These are phyloP conservation scores for Plantago lanceolata DNA, from an alignment of 305 asterid genomes.

Conservation along the genomic window DNA sequence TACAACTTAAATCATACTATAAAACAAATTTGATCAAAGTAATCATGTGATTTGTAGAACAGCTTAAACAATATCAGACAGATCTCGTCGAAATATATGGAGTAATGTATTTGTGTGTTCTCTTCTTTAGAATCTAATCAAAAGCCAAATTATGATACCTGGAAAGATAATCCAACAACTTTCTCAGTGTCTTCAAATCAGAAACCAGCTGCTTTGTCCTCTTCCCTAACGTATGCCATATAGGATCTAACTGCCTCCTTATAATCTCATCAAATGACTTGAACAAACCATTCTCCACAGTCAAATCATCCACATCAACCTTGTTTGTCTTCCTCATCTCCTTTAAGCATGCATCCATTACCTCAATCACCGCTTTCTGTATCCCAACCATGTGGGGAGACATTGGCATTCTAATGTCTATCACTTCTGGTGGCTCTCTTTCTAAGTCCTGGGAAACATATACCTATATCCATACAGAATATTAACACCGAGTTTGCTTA, in stretches of 20 bases:
- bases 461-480: constrained; percentile 41
- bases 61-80: background rate
- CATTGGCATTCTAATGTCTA: constrained; percentile 92
- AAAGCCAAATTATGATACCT: constrained; percentile 43
- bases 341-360: constrained; percentile 92
- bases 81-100: constrained; percentile 9
- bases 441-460: constrained; percentile 88
- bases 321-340: constrained; percentile 96
- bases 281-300: constrained; percentile 90
- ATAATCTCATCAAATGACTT: constrained; percentile 96
- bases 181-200: constrained; percentile 86
- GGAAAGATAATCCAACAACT: constrained; percentile 85
- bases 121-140: constrained; percentile 10
- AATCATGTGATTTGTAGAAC: background rate
- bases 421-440: constrained; percentile 84
- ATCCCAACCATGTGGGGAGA: constrained; percentile 73
- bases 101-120: background rate
- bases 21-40: background rate
- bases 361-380: constrained; percentile 87
- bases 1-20: too few relatives aligned
- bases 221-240: constrained; percentile 96
- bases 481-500: background rate
- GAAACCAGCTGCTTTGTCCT: constrained; percentile 93
- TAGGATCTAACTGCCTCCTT: constrained; percentile 88
- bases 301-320: constrained; percentile 92